phyloP scores from a whole-genome alignment of 169 alveolate genomes.

The Plasmodium vivax region DNA sequence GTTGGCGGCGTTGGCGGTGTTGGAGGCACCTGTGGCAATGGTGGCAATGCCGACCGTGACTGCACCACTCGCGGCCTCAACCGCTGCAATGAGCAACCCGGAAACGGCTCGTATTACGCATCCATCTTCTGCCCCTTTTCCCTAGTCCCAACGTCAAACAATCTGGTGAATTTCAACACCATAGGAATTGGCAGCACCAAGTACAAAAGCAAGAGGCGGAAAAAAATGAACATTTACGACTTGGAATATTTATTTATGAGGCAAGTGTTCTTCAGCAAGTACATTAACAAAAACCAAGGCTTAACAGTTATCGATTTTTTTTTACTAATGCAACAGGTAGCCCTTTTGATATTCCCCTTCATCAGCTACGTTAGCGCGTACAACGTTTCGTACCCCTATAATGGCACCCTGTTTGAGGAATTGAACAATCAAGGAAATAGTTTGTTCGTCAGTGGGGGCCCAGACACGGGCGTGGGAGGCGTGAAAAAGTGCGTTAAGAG shows the following conservation, averaged over 20 bases:
- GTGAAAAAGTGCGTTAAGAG: conserved; percentile 9
- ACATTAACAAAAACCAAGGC: conserved; percentile 74
- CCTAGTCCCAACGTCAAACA: conserved; percentile 39
- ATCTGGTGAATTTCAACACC: conserved; percentile 48
- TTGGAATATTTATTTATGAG: conserved; percentile 67
- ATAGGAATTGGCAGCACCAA: conserved; percentile 34
- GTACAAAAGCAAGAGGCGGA: conserved; percentile 20
- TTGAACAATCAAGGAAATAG: conserved; percentile 44
- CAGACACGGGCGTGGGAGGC: not conserved
- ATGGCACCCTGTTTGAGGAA: conserved; percentile 36
- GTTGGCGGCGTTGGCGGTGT: not conserved
- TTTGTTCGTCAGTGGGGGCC: not conserved
- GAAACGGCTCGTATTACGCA: conserved; percentile 23
- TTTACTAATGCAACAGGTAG: conserved; percentile 70
- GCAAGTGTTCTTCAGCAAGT: conserved; percentile 71
- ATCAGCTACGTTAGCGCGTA: conserved; percentile 14
- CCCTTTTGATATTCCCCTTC: conserved; percentile 68
- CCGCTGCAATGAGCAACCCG: not conserved
- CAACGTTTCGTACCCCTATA: conserved; percentile 53
- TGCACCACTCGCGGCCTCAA: not conserved
- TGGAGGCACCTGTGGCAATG: not conserved
- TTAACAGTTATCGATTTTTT: conserved; percentile 74
- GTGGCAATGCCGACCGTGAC: not conserved
- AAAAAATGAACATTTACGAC: conserved; percentile 73
- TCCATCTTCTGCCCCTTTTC: conserved; percentile 72